Evolutionary conservation across 352 stramenopile species (phyloP), one percentile per base, ranked within the genome.

Genomic region (Globisporangium parvum): DNA sequence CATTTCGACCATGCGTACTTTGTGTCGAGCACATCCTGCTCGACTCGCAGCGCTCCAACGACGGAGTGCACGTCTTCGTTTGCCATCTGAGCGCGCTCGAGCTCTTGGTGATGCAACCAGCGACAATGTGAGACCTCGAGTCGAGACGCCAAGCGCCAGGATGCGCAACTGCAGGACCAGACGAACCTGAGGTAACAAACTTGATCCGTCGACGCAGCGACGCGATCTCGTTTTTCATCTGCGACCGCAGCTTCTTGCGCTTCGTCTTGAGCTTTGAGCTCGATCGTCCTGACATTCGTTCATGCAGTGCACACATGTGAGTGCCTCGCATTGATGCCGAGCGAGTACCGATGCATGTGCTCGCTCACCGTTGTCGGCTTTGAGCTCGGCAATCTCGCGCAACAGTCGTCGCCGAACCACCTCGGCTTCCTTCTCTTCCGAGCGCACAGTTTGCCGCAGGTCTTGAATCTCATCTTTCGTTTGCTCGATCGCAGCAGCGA

Each of bases 71-170:
- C 49, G 23, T 81, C 72, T 51, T 81, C 72, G 44, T 77, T 81
- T n/a, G 60, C 57, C 72, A 81, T 81, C 28, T 78, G 72, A 47
- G 52, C 50, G 53, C 60, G 65, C 58, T 81, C 72, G 10, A 81
- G 57, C 53, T 81, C 72, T 81, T 1, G 26, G n/a, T 20, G 10
- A 15, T 44, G 31, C 31, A 37, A 12, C 12, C 12, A 11, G 37
- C 28, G 24, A 14, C 10, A 48, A 52, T 2, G n/a, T 61, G 20
- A 58, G 33, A 57, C 45, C 39, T 44, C 15, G 39, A 31, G 40
- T 26, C 10, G 23, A n/a, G 33, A 3, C 14, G 10, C 41, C 26
- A n/a, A 39, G 3, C 9, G 20, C 28, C 31, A 6, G 17, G 12
- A 15, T 3, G 9, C 41, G 11, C 21, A n/a, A 4, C 6, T 6